Base-by-base conservation (phyloP, 768 basidiomycete species). In the Rhizopogon vinicolor region DNA sequence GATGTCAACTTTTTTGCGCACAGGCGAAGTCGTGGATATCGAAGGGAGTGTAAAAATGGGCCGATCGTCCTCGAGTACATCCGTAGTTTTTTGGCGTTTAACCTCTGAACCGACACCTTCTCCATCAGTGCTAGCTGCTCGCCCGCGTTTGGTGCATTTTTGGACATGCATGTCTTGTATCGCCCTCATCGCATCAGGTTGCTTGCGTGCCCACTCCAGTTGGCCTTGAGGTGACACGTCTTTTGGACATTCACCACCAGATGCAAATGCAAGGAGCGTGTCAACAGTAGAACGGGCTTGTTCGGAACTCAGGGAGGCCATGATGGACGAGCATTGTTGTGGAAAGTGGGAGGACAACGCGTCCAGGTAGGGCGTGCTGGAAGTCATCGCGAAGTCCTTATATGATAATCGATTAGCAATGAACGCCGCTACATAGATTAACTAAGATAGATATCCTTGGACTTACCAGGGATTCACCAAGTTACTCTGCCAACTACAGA, bases 1-100 rank as follows among this genome's bases (percentile, higher is more conserved):
- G 61, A 90, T 77, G 62, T 91, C 82, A 40, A 86, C 79, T 59
- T 89, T 90, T 72, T 87, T 89, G 51, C 90, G 84, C 51, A 91
- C 68, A 10, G 89, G 89, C 0, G 89, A 83, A 10, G 85, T 82
- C n/a, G 78, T 74, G 29, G 88, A 89, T 41, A 91, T 69, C 16
- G 83, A 70, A 41, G 87, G 82, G 1, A 91, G 71, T 2, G 84
- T 81, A 68, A 80, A 85, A 9, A 79, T 54, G 1, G 84, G 79
- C 0, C 68, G 62, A 37, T 81, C 81, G 33, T 75, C 71, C 7
- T 59, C 62, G 29, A 58, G 59, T 25, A 60, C 56, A 1, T 44
- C 46, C 0, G 22, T 7, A 46, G 61, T 65, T 53, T 71, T 65
- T 43, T 51, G 60, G 50, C 62, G 58, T 33, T 65, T 63, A 35